A percentile compares a stretch with the other conserved stretches of the same genome.
Evolutionary conservation across 2,329 filamentous ascomycete species (phyloP).

Genomic region (Curvularia lunata): DNA sequence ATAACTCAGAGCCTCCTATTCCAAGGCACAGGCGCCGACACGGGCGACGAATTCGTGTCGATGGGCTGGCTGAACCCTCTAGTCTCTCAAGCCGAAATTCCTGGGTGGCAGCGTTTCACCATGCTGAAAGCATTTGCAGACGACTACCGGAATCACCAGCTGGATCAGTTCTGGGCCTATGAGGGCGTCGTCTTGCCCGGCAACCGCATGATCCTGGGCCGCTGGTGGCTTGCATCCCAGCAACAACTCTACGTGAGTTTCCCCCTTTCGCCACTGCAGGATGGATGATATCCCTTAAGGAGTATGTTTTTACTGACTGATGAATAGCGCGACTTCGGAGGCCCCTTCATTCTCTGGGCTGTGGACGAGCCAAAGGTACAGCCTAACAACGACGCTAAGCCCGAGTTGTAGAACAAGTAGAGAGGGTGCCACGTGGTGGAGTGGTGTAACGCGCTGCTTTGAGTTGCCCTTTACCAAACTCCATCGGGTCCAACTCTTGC

Average conservation of each 20-base stretch:
- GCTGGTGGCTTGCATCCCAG: conserved; percentile 54
- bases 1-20: conserved; percentile 43
- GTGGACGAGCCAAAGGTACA: conserved; percentile 30
- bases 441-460: too few species aligned
- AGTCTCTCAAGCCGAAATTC: conserved; percentile 54
- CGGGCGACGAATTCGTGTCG: conserved; percentile 41
- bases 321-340: conserved; percentile 29
- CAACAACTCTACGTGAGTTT: conserved; percentile 30
- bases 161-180: conserved; percentile 56
- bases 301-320: conserved; percentile 15
- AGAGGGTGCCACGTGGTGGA: too few species aligned
- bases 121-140: conserved; percentile 60
- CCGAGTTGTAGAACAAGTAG: too few species aligned
- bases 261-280: neutral
- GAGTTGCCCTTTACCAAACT: too few species aligned
- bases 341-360: conserved; percentile 49
- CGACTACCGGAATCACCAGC: conserved; percentile 33
- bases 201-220: conserved; percentile 54
- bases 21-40: conserved; percentile 49
- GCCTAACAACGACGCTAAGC: too few species aligned
- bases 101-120: conserved; percentile 61
- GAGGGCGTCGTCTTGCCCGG: conserved; percentile 58
- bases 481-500: too few species aligned
- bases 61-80: conserved; percentile 59
- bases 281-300: too few species aligned